Conservation (phyloP, 768 basidiomycete species). For the Russula virescens region DNA sequence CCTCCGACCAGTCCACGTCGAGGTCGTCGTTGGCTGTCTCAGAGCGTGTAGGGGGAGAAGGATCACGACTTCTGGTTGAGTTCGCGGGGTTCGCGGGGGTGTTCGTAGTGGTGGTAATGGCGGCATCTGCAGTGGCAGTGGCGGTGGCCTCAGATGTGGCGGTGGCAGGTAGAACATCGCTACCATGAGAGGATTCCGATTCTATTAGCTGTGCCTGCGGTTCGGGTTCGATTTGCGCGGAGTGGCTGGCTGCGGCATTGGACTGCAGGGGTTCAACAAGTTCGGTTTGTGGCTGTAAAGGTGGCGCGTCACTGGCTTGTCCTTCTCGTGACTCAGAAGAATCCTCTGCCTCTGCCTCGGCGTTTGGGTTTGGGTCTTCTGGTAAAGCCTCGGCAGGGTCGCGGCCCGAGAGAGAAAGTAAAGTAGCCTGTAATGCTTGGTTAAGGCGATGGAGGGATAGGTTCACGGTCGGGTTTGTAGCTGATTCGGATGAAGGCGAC, state of each 20-base stretch:
- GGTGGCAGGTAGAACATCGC: background rate
- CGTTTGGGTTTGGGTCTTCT: constrained; percentile 19
- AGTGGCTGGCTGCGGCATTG: background rate
- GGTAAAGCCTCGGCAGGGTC: constrained; percentile 28
- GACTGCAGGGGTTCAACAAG: background rate
- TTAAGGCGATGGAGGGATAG: constrained; percentile 69
- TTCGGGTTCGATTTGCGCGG: background rate
- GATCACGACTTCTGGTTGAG: background rate
- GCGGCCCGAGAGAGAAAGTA: constrained; percentile 66
- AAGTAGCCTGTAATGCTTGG: constrained; percentile 61
- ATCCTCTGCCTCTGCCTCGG: background rate
- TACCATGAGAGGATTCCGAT: constrained; percentile 1
- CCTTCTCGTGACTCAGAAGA: background rate
- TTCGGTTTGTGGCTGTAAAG: background rate
- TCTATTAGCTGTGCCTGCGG: background rate
- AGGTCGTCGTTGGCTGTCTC: constrained; percentile 25
- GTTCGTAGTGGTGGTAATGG: background rate
- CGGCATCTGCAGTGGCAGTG: constrained; percentile 14
- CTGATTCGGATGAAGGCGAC: constrained; percentile 48
- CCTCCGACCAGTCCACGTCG: constrained; percentile 74
- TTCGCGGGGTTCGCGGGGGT: background rate
- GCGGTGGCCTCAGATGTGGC: constrained; percentile 5
- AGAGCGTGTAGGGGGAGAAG: background rate
- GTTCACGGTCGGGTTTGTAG: constrained; percentile 52
- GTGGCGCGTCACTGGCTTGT: background rate